These are phyloP conservation scores for Lizonia empirigonia DNA, from an alignment of 2,329 filamentous ascomycete species.

Conservation along the genomic window DNA sequence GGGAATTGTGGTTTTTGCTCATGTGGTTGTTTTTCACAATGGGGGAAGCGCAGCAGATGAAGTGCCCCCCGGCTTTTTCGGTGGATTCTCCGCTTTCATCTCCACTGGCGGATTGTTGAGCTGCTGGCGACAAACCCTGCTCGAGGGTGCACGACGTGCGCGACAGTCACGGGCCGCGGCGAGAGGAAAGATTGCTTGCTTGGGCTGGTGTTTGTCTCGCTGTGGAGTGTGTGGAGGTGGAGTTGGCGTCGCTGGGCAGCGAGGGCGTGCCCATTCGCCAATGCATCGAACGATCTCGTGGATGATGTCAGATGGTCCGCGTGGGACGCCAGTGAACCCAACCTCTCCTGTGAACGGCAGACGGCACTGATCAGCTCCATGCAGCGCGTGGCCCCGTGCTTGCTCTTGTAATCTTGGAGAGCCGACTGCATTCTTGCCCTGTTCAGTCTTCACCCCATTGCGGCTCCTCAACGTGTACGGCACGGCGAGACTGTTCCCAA, in stretches of 20 bases:
- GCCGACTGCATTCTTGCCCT: conserved; percentile 14
- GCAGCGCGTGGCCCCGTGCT: conserved; percentile 13
- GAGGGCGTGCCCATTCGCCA: conserved; percentile 8
- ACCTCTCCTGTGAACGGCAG: conserved; percentile 11
- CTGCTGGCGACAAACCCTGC: conserved; percentile 30
- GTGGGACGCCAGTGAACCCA: conserved; percentile 5
- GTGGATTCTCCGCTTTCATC: conserved; percentile 30
- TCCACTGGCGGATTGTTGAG: conserved; percentile 33
- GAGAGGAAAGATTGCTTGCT: conserved; percentile 18
- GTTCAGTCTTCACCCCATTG: conserved; percentile 20
- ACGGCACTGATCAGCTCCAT: conserved; percentile 10
- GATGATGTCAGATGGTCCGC: conserved; percentile 15
- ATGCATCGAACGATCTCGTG: conserved; percentile 7
- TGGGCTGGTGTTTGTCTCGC: conserved; percentile 10
- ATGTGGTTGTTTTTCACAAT: conserved; percentile 4
- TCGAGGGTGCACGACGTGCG: conserved; percentile 21
- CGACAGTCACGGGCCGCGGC: conserved; percentile 10
- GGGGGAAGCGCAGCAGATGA: conserved; percentile 9
- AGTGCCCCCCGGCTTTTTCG: conserved; percentile 14
- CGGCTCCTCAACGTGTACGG: conserved; percentile 25
- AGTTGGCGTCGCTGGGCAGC: conserved; percentile 3
- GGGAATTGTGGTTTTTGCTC: conserved; percentile 1
- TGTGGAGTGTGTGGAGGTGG: conserved; percentile 17
- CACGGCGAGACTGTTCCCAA: conserved; percentile 26
- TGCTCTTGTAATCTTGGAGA: conserved; percentile 7